Base-by-base conservation (phyloP, 2,329 filamentous ascomycete species). In the Aspergillus oerlinghausenensis region DNA sequence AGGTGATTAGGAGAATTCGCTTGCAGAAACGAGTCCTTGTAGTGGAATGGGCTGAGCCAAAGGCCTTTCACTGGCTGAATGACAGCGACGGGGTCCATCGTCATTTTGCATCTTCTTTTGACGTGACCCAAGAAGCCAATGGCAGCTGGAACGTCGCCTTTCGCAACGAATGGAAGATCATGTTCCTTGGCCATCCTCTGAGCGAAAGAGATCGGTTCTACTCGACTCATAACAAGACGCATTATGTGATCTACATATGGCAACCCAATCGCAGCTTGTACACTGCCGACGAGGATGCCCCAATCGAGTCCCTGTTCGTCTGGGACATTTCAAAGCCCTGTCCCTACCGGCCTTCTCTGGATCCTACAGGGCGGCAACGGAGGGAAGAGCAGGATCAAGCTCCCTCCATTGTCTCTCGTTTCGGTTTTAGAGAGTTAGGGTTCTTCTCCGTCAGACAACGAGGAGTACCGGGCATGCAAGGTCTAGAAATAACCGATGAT, bases 181-280 rank as follows among this genome's bases (percentile, higher is more conserved):
- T 85, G 69, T 81, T 81, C 63, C 71, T 82, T 1, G 83, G 82
- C 9, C 73, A 85, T 50, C 78, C 82, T 1, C 65, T 85, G 6
- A 81, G 79, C 62, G 73, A 76, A n/a, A 72, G 76, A 42, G 82
- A 85, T 65, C 80, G 84, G n/a, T 85, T 86, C 75, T 85, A 83
- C 70, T 86, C 83, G 9, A 72, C 81, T 1, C 85, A 88, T 66
- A 86, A 76, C 50, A 65, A 75, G 14, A 82, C 77, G 0, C 84
- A 87, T 66, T 87, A 87, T 69, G 82, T 78, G 42, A 73, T 86
- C 14, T 87, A 87, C 68, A 75, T 82, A 28, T 87, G 84, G 84
- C 82, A 86, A 62, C 79, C 82, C 2, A 82, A 81, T 60, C 79
- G 79, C 49, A 80, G 80, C 48, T 73, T 80, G 40, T 83, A 81